Conservation (phyloP, 1,284 basidiomycete genomes). For the Apiotrichum siamense region DNA sequence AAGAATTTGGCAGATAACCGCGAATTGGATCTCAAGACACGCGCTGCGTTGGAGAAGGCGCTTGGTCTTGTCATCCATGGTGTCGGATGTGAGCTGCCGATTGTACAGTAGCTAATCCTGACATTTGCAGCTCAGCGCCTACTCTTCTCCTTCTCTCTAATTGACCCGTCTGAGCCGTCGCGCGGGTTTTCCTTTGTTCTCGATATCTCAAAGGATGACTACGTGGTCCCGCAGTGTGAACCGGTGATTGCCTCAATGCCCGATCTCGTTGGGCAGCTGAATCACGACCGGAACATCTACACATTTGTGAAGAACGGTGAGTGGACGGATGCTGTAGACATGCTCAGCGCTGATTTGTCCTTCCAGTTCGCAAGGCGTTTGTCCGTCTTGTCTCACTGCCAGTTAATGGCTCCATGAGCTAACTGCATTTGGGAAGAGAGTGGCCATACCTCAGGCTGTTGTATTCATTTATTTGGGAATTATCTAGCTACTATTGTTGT, state of each 20-base stretch:
- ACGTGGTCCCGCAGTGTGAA: slow-evolving; percentile 51
- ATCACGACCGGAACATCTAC: slow-evolving; percentile 39
- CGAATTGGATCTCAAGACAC: slow-evolving; percentile 55
- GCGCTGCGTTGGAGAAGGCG: slow-evolving; percentile 56
- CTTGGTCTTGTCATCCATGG: slow-evolving; percentile 67
- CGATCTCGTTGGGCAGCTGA: slow-evolving; percentile 38
- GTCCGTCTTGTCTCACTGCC: slow-evolving; percentile 12
- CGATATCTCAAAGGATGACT: slow-evolving; percentile 59
- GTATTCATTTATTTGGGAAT: no score
- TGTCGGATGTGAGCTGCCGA: slow-evolving; percentile 53
- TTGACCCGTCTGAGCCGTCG: slow-evolving; percentile 57
- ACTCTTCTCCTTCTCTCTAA: slow-evolving; percentile 62
- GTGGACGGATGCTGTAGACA: slow-evolving; percentile 4
- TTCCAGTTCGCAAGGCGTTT: slow-evolving; percentile 37
- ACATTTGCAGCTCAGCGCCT: slow-evolving; percentile 56
- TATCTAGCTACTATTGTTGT: no score
- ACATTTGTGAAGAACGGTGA: slow-evolving; percentile 43
- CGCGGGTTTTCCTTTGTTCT: slow-evolving; percentile 69
- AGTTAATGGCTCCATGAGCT: neutral
- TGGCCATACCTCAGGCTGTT: no score
- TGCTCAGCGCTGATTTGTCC: neutral
- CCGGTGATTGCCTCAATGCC: slow-evolving; percentile 34
- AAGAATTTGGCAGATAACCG: slow-evolving; percentile 58
- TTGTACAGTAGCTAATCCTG: neutral
- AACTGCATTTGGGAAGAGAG: no score